Evolutionary conservation across 2,329 filamentous ascomycete species (phyloP).

Genomic region (Biscogniauxia mediterranea): DNA sequence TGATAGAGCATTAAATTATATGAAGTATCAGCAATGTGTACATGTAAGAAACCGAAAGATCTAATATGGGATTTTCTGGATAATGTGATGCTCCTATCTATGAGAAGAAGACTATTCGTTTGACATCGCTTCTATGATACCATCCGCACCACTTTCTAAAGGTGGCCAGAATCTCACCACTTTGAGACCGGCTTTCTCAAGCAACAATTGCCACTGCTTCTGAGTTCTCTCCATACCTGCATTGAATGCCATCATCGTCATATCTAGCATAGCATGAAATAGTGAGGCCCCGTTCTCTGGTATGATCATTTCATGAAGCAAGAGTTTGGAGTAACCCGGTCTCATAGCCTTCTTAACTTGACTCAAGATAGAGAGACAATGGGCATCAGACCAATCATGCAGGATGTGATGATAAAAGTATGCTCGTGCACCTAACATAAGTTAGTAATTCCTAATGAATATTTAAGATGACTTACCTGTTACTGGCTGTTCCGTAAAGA

Average conservation of each 20-base stretch:
- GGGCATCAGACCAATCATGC: conserved; percentile 37
- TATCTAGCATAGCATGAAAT: conserved; percentile 27
- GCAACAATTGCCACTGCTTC: conserved; percentile 9
- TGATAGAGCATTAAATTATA: too few relatives aligned
- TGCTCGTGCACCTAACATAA: conserved; percentile 28
- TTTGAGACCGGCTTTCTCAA: conserved; percentile 16
- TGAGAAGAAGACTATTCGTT: too few relatives aligned
- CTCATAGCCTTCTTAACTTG: conserved; percentile 30
- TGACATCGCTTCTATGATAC: conserved; percentile 24
- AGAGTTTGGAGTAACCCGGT: conserved; percentile 33
- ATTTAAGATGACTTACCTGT: conserved; percentile 26
- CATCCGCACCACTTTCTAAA: conserved; percentile 21
- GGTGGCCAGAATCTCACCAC: conserved; percentile 25
- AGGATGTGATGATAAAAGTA: conserved; percentile 34
- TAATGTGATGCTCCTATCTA: too few relatives aligned
- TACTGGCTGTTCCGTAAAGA: conserved; percentile 33
- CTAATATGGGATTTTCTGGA: too few relatives aligned
- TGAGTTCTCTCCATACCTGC: conserved; percentile 15
- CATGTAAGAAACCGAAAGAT: too few relatives aligned
- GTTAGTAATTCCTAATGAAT: neutral
- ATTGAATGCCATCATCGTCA: conserved; percentile 32
- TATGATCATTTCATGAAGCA: conserved; percentile 35
- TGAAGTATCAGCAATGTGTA: too few relatives aligned
- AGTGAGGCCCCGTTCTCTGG: conserved; percentile 23
- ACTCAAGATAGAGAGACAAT: conserved; percentile 33